A percentile compares a stretch with the other conserved stretches of the same genome.
phyloP scores from a whole-genome alignment of 2,329 filamentous ascomycete genomes.

The Alternaria sp. region DNA sequence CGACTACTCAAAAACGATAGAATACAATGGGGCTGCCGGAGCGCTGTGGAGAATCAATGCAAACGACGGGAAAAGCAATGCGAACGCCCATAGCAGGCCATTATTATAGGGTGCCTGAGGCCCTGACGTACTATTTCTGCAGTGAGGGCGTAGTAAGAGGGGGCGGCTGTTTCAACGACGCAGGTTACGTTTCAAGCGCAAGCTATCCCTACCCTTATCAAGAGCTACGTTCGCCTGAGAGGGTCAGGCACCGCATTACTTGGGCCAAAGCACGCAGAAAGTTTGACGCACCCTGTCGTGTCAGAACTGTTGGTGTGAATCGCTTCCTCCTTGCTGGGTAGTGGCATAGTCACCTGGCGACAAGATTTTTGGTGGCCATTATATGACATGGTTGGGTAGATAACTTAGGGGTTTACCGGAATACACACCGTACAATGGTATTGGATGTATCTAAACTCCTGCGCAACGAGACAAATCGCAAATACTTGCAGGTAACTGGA shows the following conservation, averaged over 20 bases:
- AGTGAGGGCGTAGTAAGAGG: slow-evolving; percentile 19
- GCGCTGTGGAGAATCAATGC: slow-evolving; percentile 9
- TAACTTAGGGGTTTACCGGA: not conserved
- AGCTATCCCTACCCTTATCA: slow-evolving; percentile 19
- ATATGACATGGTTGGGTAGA: not conserved
- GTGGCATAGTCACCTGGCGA: not conserved
- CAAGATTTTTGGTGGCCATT: not conserved
- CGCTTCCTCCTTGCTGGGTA: slow-evolving; percentile 1
- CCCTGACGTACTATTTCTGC: slow-evolving; percentile 11
- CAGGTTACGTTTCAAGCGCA: slow-evolving; percentile 29
- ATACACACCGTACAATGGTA: not conserved
- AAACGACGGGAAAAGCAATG: slow-evolving; percentile 4
- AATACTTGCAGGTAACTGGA: not conserved
- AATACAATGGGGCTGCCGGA: slow-evolving; percentile 12
- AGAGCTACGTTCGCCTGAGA: slow-evolving; percentile 5
- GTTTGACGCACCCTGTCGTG: slow-evolving; percentile 17
- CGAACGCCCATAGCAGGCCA: slow-evolving; percentile 16
- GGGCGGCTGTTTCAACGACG: slow-evolving; percentile 31
- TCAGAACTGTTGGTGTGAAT: slow-evolving; percentile 4
- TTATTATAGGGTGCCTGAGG: slow-evolving; percentile 25
- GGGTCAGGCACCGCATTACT: slow-evolving; percentile 22
- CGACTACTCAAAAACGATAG: slow-evolving; percentile 1
- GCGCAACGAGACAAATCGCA: not conserved
- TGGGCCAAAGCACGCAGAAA: slow-evolving; percentile 20
- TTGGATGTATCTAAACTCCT: not conserved